These are phyloP conservation scores for Ogataea naganishii DNA, from an alignment of 805 yeast species.

Conservation along the genomic window DNA sequence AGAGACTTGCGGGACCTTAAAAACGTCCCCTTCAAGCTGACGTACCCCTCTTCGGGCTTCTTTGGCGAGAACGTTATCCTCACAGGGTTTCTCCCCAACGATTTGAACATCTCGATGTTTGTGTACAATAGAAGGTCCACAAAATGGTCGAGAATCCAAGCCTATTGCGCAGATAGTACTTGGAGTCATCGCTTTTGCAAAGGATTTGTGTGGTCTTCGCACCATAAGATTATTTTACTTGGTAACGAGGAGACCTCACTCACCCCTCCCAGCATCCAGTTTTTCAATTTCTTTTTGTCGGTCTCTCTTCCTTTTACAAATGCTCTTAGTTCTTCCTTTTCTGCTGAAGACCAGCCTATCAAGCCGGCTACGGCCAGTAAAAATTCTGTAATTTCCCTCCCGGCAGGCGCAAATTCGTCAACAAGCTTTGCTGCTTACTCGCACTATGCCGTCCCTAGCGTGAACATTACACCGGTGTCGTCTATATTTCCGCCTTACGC, in stretches of 20 bases:
- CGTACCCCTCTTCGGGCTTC: conserved; percentile 49
- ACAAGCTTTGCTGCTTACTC: conserved; percentile 60
- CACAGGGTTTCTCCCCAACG: conserved; percentile 47
- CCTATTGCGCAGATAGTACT: conserved; percentile 41
- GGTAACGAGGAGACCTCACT: conserved; percentile 42
- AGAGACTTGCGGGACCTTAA: conserved; percentile 9
- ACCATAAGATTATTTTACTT: conserved; percentile 57
- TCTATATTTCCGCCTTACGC: conserved; percentile 74
- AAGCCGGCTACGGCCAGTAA: background rate
- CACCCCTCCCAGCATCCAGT: conserved; percentile 38
- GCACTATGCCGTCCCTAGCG: conserved; percentile 65
- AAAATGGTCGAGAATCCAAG: conserved; percentile 58
- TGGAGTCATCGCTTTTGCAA: conserved; percentile 57
- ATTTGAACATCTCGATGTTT: conserved; percentile 37
- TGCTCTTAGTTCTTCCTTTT: too few relatives aligned
- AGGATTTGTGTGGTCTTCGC: conserved; percentile 69
- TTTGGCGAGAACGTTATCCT: conserved; percentile 62
- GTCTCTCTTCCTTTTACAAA: conserved; percentile 48
- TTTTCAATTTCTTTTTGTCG: conserved; percentile 36
- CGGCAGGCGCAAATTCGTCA: conserved; percentile 1
- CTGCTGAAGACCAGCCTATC: too few relatives aligned
- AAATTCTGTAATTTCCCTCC: background rate
- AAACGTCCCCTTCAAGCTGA: conserved; percentile 36
- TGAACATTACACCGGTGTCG: conserved; percentile 54
- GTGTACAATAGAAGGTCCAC: conserved; percentile 45